These are phyloP conservation scores for Capronia coronata DNA, from an alignment of 2,329 filamentous ascomycete genomes.

Conservation along the genomic window DNA sequence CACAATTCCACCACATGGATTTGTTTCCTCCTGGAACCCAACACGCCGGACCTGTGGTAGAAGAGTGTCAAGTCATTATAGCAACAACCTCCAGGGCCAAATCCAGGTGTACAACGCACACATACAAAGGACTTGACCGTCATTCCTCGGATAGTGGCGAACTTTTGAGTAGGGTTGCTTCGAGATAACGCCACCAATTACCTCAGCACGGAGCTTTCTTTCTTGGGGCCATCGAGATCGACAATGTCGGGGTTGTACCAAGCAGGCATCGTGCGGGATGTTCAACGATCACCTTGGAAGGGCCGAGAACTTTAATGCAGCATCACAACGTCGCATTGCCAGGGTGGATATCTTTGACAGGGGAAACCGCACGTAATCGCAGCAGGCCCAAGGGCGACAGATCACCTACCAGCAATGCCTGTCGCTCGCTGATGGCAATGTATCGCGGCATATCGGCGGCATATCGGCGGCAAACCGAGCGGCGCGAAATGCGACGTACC, in stretches of 20 bases:
- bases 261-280: neutral
- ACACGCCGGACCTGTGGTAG: slow-evolving; percentile 26
- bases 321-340: slow-evolving; percentile 17
- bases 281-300: slow-evolving; percentile 13
- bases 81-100: neutral
- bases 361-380: neutral
- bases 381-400: neutral
- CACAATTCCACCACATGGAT: slow-evolving; percentile 28
- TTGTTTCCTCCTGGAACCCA: slow-evolving; percentile 28
- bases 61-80: neutral
- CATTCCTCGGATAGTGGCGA: neutral
- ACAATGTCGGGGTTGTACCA: neutral
- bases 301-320: slow-evolving; percentile 19
- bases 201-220: slow-evolving; percentile 3
- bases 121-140: neutral
- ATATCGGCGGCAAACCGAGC: neutral
- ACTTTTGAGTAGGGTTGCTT: neutral
- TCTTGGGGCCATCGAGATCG: neutral
- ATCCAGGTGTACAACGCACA: neutral
- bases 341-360: neutral
- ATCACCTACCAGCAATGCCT: neutral
- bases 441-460: no score
- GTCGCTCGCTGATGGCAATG: no score
- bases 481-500: no score
- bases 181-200: slow-evolving; percentile 7